Evolutionary conservation across 306 rosid species (phyloP).

Genomic region (Quercus robur): DNA sequence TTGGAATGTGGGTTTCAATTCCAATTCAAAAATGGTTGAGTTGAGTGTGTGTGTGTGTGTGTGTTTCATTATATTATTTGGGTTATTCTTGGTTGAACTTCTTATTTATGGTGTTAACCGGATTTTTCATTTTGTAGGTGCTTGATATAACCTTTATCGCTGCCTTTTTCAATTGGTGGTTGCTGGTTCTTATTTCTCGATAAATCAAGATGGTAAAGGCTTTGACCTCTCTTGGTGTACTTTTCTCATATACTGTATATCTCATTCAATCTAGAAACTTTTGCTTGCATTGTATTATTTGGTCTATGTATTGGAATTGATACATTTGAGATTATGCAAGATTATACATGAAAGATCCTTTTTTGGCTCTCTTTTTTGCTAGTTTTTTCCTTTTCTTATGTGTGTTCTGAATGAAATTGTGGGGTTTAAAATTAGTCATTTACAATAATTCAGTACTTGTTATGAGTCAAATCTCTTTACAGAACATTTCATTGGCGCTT

Average conservation of each 20-base stretch:
- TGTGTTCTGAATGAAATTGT: background rate
- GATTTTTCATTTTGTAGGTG: conserved; percentile 12
- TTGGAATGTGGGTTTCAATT: background rate
- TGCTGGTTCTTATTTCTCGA: background rate
- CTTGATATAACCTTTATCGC: background rate
- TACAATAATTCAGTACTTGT: background rate
- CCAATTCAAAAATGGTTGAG: background rate
- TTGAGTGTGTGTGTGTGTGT: background rate
- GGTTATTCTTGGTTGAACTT: background rate
- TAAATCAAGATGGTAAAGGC: conserved; percentile 33
- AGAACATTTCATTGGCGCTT: too few relatives aligned
- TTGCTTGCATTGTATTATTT: too few relatives aligned
- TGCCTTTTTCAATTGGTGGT: conserved; percentile 6
- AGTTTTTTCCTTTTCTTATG: too few relatives aligned
- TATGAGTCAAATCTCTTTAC: background rate
- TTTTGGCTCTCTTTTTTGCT: too few relatives aligned
- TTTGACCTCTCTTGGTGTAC: background rate
- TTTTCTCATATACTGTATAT: background rate
- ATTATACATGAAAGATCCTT: too few relatives aligned
- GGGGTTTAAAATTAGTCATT: background rate
- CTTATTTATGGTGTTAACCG: background rate
- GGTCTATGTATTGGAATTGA: too few relatives aligned
- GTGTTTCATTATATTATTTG: background rate
- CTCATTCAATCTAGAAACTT: too few relatives aligned
- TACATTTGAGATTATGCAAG: too few relatives aligned